phyloP scores from a whole-genome alignment of 2,329 filamentous ascomycete genomes.

The Didymella arachidicola region DNA sequence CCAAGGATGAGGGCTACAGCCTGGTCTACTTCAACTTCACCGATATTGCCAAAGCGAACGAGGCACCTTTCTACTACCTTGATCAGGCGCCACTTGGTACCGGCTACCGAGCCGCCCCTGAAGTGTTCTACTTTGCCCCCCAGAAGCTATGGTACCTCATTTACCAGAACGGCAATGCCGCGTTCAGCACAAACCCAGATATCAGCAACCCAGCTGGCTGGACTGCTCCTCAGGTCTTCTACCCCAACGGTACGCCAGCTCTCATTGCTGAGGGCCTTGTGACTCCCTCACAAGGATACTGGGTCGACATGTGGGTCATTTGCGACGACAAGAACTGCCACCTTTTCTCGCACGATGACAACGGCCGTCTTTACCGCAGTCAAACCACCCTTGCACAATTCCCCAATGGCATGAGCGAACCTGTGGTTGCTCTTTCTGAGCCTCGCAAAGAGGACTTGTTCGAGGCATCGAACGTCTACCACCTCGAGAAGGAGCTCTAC shows the following conservation, averaged over 20 bases:
- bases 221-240: slow-evolving; percentile 51
- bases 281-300: slow-evolving; percentile 37
- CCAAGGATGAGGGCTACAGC: slow-evolving; percentile 49
- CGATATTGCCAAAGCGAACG: slow-evolving; percentile 43
- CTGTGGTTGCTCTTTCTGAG: slow-evolving; percentile 47
- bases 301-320: slow-evolving; percentile 57
- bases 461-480: slow-evolving; percentile 52
- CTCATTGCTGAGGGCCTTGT: slow-evolving; percentile 27
- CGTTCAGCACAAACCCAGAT: slow-evolving; percentile 54
- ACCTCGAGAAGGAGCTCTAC: slow-evolving; percentile 42
- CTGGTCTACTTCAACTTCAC: slow-evolving; percentile 54
- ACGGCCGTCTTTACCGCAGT: slow-evolving; percentile 53
- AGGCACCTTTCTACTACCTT: slow-evolving; percentile 50
- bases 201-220: slow-evolving; percentile 53
- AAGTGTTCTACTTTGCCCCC: slow-evolving; percentile 54
- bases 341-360: slow-evolving; percentile 54
- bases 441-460: slow-evolving; percentile 41
- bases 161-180: slow-evolving; percentile 55
- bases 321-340: slow-evolving; percentile 51
- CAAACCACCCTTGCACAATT: slow-evolving; percentile 47
- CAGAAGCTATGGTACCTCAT: slow-evolving; percentile 55
- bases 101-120: slow-evolving; percentile 53
- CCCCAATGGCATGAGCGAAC: slow-evolving; percentile 49
- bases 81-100: slow-evolving; percentile 50
- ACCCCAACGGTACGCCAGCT: slow-evolving; percentile 43